These are phyloP conservation scores for Skeletonema marinoi DNA, from an alignment of 108 stramenopile genomes.

Conservation along the genomic window DNA sequence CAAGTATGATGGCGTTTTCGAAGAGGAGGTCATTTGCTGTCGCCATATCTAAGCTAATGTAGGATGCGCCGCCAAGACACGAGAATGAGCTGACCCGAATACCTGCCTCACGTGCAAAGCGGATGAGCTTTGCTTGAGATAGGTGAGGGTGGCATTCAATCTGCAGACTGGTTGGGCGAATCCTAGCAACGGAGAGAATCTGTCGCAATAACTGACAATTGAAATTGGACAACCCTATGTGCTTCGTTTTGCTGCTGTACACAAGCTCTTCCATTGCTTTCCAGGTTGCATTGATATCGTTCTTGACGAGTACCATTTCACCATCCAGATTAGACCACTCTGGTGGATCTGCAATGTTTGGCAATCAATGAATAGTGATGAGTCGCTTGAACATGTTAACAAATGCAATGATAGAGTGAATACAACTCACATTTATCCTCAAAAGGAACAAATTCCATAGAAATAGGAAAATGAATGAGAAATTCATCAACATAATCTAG, in stretches of 20 bases:
- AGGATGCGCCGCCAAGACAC: slow-evolving; percentile 80
- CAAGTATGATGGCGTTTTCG: slow-evolving; percentile 55
- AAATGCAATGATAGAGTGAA: too few species aligned
- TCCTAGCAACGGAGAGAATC: slow-evolving; percentile 64
- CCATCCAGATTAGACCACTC: slow-evolving; percentile 91
- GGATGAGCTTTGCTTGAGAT: slow-evolving; percentile 78
- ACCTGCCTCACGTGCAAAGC: slow-evolving; percentile 76
- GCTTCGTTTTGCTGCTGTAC: slow-evolving; percentile 46
- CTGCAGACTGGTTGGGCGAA: slow-evolving; percentile 87
- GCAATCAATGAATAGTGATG: too few species aligned
- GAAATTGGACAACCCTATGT: slow-evolving; percentile 92
- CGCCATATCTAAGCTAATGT: slow-evolving; percentile 83
- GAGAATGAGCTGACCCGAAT: slow-evolving; percentile 89
- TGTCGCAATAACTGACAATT: slow-evolving; percentile 81
- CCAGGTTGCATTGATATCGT: slow-evolving; percentile 88
- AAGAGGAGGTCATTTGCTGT: slow-evolving; percentile 69
- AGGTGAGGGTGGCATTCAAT: slow-evolving; percentile 92
- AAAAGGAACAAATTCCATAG: slow-evolving; percentile 90
- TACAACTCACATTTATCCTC: too few species aligned
- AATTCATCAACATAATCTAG: slow-evolving; percentile 92
- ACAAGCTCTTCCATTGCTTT: slow-evolving; percentile 84
- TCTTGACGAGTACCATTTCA: slow-evolving; percentile 76
- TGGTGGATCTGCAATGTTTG: too few species aligned
- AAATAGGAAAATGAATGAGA: slow-evolving; percentile 93
- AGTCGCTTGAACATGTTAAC: too few species aligned